Conservation (phyloP, 768 basidiomycete genomes). For the Paxillus rubicundulus region DNA sequence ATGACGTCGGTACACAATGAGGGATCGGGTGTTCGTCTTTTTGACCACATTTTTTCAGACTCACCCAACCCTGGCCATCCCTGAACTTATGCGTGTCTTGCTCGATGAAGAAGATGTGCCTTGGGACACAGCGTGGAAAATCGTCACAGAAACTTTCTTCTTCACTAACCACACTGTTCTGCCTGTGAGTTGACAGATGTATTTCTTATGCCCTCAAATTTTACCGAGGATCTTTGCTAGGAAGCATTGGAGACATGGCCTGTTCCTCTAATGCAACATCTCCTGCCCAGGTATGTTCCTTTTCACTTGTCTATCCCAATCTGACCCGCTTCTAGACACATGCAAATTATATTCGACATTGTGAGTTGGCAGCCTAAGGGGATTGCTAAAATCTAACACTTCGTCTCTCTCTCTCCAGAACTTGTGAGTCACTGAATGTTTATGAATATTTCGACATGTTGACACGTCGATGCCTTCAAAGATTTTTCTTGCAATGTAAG, state of each 20-base stretch:
- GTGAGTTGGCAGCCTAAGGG: constrained; percentile 41
- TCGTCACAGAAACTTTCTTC: constrained; percentile 88
- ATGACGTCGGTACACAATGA: constrained; percentile 56
- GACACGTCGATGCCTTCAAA: constrained; percentile 1
- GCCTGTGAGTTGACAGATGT: constrained; percentile 50
- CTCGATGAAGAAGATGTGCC: constrained; percentile 87
- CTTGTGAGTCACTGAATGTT: constrained; percentile 20
- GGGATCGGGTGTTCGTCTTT: neutral
- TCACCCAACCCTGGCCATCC: constrained; percentile 92
- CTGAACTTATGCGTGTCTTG: constrained; percentile 90
- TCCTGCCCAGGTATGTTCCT: constrained; percentile 66
- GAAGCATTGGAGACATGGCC: constrained; percentile 93
- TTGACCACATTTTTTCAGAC: constrained; percentile 49
- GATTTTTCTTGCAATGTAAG: constrained; percentile 67
- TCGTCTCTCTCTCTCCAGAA: constrained; percentile 31
- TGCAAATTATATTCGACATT: constrained; percentile 92
- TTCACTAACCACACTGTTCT: constrained; percentile 96
- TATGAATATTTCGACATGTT: neutral
- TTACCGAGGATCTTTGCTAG: constrained; percentile 31
- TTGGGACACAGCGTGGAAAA: constrained; percentile 86
- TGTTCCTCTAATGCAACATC: constrained; percentile 78
- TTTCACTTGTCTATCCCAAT: neutral
- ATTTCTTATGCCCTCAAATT: neutral
- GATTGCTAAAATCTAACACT: constrained; percentile 13
- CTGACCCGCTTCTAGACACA: constrained; percentile 46